Evolutionary conservation across 768 basidiomycete species (phyloP).

Genomic region (Mycena haematopus): DNA sequence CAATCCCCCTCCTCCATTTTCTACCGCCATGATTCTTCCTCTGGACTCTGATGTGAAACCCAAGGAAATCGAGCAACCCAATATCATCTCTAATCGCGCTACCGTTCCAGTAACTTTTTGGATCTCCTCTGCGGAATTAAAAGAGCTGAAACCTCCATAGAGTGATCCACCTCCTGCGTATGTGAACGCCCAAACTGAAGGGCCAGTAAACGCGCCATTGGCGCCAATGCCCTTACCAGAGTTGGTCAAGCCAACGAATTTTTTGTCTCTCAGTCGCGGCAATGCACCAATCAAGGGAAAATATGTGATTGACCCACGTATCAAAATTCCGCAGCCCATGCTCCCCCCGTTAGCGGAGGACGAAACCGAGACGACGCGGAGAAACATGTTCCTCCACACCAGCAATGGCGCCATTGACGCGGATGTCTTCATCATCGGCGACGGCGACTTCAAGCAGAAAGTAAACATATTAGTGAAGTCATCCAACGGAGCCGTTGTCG

Average conservation of each 20-base stretch:
- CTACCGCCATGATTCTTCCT: constrained; percentile 22
- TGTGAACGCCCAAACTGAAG: background rate
- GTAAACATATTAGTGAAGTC: constrained; percentile 32
- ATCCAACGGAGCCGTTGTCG: constrained; percentile 37
- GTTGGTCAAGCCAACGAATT: constrained; percentile 41
- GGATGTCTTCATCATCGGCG: constrained; percentile 45
- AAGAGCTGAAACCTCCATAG: background rate
- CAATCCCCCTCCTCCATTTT: background rate
- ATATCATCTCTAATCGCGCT: constrained; percentile 17
- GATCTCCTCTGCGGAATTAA: no score
- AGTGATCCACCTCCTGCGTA: constrained; percentile 26
- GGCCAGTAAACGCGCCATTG: background rate
- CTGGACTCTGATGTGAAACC: constrained; percentile 8
- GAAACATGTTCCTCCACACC: constrained; percentile 44
- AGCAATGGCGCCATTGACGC: constrained; percentile 43
- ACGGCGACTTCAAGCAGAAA: constrained; percentile 19
- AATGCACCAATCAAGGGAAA: constrained; percentile 41
- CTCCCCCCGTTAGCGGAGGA: constrained; percentile 44
- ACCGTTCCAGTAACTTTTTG: background rate
- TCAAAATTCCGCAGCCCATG: constrained; percentile 45
- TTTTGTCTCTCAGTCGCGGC: constrained; percentile 36
- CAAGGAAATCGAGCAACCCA: background rate
- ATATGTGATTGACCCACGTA: constrained; percentile 51
- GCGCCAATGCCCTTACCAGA: background rate
- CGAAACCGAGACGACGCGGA: constrained; percentile 46